Evolutionary conservation across 495 filamentous ascomycete species (phyloP).

Genomic region (Penicillium ochrochloron): DNA sequence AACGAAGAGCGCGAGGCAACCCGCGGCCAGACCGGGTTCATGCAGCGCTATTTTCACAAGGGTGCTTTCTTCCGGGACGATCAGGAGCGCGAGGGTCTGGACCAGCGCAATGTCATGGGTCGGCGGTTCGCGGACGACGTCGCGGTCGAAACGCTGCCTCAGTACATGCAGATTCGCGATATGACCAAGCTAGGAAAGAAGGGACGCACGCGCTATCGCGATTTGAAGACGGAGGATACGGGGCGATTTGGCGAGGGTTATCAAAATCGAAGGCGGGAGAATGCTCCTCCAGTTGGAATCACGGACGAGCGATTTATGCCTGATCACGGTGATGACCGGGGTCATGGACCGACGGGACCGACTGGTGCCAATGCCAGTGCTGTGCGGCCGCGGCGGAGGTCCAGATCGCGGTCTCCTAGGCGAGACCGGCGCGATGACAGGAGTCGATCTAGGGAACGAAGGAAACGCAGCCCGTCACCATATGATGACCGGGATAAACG

Average conservation of each 20-base stretch:
- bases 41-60: constrained; percentile 98
- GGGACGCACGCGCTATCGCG: constrained; percentile 86
- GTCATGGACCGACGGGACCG: constrained; percentile 37
- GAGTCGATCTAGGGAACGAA: constrained; percentile 56
- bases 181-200: constrained; percentile 93
- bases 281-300: constrained; percentile 49
- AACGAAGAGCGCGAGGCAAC: constrained; percentile 81
- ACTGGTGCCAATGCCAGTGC: constrained; percentile 57
- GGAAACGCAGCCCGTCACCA: constrained; percentile 69
- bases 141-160: constrained; percentile 76
- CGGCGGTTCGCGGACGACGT: constrained; percentile 78
- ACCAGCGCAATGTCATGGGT: constrained; percentile 80
- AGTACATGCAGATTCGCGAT: constrained; percentile 93
- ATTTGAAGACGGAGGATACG: constrained; percentile 91
- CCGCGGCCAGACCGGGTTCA: constrained; percentile 82
- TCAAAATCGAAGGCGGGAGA: constrained; percentile 46
- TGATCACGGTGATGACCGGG: constrained; percentile 52
- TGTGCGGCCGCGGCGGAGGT: constrained; percentile 45
- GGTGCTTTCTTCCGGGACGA: constrained; percentile 94
- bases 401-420: constrained; percentile 43
- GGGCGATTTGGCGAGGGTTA: constrained; percentile 77
- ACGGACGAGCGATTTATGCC: constrained; percentile 75
- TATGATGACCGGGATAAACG: constrained; percentile 71
- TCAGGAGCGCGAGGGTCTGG: constrained; percentile 70
- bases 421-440: constrained; percentile 36